phyloP scores from a whole-genome alignment of 164 flowering plant species.

The Tinospora cordifolia region DNA sequence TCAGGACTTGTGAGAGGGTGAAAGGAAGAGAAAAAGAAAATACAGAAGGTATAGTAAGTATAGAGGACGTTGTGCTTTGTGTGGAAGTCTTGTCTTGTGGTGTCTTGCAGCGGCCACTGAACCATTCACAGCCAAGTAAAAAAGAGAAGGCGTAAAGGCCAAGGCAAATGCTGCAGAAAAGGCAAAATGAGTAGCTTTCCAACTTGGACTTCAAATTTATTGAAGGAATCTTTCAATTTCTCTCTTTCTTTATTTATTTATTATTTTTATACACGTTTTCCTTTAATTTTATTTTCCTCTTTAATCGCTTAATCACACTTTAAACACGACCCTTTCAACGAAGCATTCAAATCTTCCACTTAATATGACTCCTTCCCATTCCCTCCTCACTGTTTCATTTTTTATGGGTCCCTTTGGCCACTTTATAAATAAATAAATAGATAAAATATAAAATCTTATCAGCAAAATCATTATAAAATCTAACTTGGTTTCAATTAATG shows the following conservation, averaged over 20 bases:
- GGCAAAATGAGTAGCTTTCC: conserved; percentile 9
- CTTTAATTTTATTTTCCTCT: no score
- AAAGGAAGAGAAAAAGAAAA: no score
- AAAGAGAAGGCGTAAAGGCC: conserved; percentile 15
- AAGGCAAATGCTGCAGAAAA: conserved; percentile 11
- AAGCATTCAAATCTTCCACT: not conserved
- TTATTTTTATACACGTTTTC: not conserved
- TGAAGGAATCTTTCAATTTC: conserved; percentile 1
- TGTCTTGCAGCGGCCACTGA: conserved; percentile 11
- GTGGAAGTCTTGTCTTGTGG: conserved; percentile 17
- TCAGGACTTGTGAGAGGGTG: not conserved
- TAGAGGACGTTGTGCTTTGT: conserved; percentile 10
- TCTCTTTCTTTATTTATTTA: no score
- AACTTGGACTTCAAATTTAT: conserved; percentile 4
- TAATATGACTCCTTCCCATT: not conserved
- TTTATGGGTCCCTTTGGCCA: not conserved
- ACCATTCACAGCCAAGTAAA: conserved; percentile 12
- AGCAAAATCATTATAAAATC: not conserved
- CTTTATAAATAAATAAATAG: not conserved
- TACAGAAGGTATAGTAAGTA: not conserved
- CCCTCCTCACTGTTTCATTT: not conserved
- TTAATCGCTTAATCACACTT: not conserved
- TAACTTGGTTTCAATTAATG: not conserved
- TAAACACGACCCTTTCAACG: not conserved
- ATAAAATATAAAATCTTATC: not conserved